A percentile compares a stretch with the other conserved stretches of the same genome.
These are phyloP conservation scores for Hypoxylon sp. DNA, from an alignment of 2,329 filamentous ascomycete genomes.

Conservation along the genomic window DNA sequence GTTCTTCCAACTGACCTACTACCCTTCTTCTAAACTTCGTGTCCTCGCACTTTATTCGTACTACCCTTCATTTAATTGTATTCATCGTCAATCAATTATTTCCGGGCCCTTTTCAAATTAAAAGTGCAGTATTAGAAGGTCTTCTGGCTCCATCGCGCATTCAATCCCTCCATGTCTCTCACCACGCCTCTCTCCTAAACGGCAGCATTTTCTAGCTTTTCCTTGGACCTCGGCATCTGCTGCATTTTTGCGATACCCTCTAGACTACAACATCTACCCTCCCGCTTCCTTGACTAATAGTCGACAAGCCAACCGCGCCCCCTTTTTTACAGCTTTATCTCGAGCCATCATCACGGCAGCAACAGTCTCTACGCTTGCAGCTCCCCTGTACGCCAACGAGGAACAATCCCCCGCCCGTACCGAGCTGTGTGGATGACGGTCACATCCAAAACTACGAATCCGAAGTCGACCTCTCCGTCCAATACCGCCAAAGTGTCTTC, in stretches of 20 bases:
- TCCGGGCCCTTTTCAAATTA: conserved; percentile 12
- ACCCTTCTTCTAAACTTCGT: conserved; percentile 43
- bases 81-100: conserved; percentile 38
- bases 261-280: conserved; percentile 28
- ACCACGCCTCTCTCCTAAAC: conserved; percentile 32
- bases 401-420: conserved; percentile 3
- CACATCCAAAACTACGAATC: conserved; percentile 40
- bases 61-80: conserved; percentile 44
- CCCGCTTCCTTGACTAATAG: conserved; percentile 10
- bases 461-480: conserved; percentile 53
- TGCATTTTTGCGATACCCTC: conserved; percentile 42
- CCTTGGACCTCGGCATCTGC: conserved; percentile 28
- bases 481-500: conserved; percentile 98
- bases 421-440: conserved; percentile 44
- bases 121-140: conserved; percentile 33
- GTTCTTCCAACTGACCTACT: conserved; percentile 30
- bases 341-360: conserved; percentile 16
- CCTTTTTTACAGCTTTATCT: conserved; percentile 9
- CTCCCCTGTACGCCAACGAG: conserved; percentile 12
- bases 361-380: conserved; percentile 13
- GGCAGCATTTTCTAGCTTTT: conserved; percentile 40
- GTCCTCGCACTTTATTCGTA: conserved; percentile 39
- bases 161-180: conserved; percentile 22
- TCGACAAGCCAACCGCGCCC: conserved; percentile 9
- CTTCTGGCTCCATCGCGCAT: conserved; percentile 28